Conservation (phyloP, 192 early-diverging fungal species). For the Podila horticola region DNA sequence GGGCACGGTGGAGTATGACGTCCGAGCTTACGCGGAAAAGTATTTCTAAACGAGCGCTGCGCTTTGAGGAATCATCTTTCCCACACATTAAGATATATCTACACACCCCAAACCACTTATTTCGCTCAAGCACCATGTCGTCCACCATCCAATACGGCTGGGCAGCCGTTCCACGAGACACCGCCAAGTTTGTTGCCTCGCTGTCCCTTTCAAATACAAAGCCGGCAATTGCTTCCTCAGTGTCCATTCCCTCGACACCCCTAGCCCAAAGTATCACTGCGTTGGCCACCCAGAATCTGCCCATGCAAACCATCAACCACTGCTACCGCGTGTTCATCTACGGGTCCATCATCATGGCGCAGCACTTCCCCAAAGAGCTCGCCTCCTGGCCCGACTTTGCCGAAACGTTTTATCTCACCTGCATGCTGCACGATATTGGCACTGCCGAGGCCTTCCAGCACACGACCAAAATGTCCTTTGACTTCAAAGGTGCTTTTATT, state of each 20-base stretch:
- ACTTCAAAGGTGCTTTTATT: conserved; percentile 13
- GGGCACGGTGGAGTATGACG: too few relatives aligned
- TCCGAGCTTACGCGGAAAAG: too few relatives aligned
- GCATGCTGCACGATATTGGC: conserved; percentile 13
- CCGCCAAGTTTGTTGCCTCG: conserved; percentile 3
- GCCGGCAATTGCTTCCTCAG: conserved; percentile 12
- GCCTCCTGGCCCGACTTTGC: conserved; percentile 13
- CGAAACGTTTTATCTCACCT: conserved; percentile 14
- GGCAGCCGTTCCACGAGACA: conserved; percentile 15
- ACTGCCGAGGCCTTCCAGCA: conserved; percentile 6
- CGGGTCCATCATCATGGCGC: conserved; percentile 10
- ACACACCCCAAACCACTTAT: too few relatives aligned
- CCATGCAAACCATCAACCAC: conserved; percentile 10
- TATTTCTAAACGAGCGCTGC: too few relatives aligned
- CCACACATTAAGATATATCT: too few relatives aligned
- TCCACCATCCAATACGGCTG: conserved; percentile 9
- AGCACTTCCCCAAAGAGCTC: conserved; percentile 6
- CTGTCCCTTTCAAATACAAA: conserved; percentile 6
- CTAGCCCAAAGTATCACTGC: conserved; percentile 8
- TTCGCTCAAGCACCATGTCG: conserved; percentile 1
- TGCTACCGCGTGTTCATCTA: conserved; percentile 11
- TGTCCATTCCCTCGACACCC: conserved; percentile 6
- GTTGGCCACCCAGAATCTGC: conserved; percentile 9
- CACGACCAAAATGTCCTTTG: conserved; percentile 16
- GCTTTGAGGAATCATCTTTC: too few relatives aligned